These are phyloP conservation scores for Clitopilus hobsonii DNA, from an alignment of 768 basidiomycete genomes.

Conservation along the genomic window DNA sequence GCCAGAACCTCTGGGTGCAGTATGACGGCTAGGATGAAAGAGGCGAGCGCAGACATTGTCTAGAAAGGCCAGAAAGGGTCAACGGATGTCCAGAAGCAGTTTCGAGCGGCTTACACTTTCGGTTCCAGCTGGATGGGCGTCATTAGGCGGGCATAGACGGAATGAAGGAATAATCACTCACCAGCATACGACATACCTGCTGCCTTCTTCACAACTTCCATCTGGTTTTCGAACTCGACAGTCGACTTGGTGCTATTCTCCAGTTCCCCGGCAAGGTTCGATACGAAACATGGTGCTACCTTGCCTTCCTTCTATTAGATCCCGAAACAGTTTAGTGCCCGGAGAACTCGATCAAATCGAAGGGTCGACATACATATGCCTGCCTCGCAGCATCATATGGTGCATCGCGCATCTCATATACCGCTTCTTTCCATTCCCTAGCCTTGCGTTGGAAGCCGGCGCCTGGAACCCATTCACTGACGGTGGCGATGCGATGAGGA, in stretches of 20 bases:
- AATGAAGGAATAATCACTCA: constrained; percentile 9
- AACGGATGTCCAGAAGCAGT: not conserved
- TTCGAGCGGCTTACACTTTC: constrained; percentile 31
- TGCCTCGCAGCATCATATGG: constrained; percentile 33
- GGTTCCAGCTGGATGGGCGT: constrained; percentile 27
- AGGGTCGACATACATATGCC: constrained; percentile 27
- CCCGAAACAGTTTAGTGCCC: not conserved
- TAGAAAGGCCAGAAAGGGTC: constrained; percentile 2
- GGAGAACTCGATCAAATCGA: not conserved
- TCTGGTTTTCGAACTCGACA: constrained; percentile 11
- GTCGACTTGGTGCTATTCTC: constrained; percentile 13
- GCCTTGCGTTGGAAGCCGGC: constrained; percentile 48
- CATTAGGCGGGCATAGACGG: too few relatives aligned
- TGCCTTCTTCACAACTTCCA: constrained; percentile 28
- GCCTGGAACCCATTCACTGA: constrained; percentile 45
- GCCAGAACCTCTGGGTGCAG: constrained; percentile 28
- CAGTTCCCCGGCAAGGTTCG: constrained; percentile 21
- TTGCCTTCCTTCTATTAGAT: constrained; percentile 24
- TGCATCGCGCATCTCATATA: constrained; percentile 43
- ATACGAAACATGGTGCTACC: constrained; percentile 28
- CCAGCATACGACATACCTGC: constrained; percentile 36
- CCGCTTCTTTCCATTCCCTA: constrained; percentile 41
- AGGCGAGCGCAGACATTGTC: constrained; percentile 29
- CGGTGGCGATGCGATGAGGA: not conserved
- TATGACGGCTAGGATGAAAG: constrained; percentile 30